These are phyloP conservation scores for Alliaria petiolata DNA, from an alignment of 345 rosid species.

Conservation along the genomic window DNA sequence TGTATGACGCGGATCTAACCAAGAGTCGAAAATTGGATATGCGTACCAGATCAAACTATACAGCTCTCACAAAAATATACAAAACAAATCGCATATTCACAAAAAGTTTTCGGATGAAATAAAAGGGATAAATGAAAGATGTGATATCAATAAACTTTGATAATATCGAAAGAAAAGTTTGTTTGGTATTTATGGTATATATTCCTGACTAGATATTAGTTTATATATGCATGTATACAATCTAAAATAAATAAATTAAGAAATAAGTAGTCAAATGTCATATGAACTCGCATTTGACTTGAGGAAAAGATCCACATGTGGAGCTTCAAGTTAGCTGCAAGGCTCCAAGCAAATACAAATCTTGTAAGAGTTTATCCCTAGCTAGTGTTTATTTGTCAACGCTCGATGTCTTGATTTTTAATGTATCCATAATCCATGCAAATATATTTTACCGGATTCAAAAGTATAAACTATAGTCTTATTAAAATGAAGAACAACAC, in stretches of 20 bases:
- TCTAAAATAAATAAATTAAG: not conserved
- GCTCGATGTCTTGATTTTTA: constrained; percentile 3
- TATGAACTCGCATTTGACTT: not conserved
- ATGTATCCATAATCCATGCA: not conserved
- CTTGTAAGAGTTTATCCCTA: not conserved
- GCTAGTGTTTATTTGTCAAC: constrained; percentile 13
- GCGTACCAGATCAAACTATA: no score
- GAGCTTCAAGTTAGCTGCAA: constrained; percentile 19
- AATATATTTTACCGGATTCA: not conserved
- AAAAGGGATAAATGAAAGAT: no score
- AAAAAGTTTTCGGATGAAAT: no score
- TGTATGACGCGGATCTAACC: no score
- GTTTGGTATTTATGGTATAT: not conserved
- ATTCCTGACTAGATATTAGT: not conserved
- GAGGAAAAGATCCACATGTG: no score
- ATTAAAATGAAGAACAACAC: no score
- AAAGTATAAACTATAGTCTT: no score
- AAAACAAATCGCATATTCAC: no score
- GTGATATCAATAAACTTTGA: not conserved
- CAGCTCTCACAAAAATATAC: no score
- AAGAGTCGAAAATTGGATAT: no score
- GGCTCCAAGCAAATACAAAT: not conserved
- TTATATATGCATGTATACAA: not conserved
- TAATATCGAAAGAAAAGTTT: not conserved
- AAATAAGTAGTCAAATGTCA: not conserved